Conservation (phyloP, 768 basidiomycete species). For the Chalciporus pseudorubinellus region DNA sequence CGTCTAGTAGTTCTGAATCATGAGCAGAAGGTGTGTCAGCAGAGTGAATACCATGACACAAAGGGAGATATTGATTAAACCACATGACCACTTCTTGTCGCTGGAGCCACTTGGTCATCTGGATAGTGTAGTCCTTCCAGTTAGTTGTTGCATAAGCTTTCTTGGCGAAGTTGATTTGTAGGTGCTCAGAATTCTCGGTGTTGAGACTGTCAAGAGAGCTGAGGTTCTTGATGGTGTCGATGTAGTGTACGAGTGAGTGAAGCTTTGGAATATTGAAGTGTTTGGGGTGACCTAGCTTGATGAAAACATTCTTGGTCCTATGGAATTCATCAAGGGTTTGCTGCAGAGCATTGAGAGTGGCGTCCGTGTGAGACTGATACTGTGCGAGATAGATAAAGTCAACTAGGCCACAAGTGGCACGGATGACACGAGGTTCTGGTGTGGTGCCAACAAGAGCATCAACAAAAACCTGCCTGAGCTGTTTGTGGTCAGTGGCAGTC, state of each 20-base stretch:
- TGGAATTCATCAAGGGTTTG: conserved; percentile 29
- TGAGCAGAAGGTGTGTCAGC: background rate
- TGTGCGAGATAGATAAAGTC: conserved; percentile 39
- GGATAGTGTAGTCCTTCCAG: background rate
- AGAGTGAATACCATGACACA: background rate
- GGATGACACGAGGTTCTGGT: background rate
- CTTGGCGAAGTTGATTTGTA: conserved; percentile 35
- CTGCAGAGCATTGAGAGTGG: conserved; percentile 26
- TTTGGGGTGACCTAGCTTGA: conserved; percentile 5
- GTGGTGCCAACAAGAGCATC: background rate
- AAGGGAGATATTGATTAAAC: background rate
- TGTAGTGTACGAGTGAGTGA: conserved; percentile 32
- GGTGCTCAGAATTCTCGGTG: conserved; percentile 35
- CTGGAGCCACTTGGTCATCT: background rate
- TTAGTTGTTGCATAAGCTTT: background rate
- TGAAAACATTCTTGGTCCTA: conserved; percentile 29
- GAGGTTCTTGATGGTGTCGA: conserved; percentile 20
- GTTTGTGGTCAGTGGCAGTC: no score
- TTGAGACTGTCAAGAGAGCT: conserved; percentile 35
- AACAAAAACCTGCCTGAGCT: no score
- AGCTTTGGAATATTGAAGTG: conserved; percentile 23
- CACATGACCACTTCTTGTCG: background rate
- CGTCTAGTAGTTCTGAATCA: no score
- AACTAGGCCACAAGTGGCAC: conserved; percentile 14
- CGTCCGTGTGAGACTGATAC: background rate